phyloP scores from a whole-genome alignment of 1,139 yeast species.

The Nakaseomyces delphensis region DNA sequence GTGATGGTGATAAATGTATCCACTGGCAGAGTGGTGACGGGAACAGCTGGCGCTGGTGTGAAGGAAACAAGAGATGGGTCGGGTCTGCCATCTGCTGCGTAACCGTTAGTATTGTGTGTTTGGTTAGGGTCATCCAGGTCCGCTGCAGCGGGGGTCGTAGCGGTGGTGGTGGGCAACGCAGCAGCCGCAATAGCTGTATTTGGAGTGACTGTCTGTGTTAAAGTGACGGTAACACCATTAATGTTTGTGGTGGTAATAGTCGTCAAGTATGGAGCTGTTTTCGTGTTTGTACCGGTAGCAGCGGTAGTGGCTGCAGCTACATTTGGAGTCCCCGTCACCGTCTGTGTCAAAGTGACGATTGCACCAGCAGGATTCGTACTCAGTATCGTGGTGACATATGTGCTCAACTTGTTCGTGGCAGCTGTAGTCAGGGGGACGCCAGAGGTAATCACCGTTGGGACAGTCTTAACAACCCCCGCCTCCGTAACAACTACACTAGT shows the following conservation, averaged over 20 bases:
- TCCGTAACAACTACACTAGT: conserved; percentile 4
- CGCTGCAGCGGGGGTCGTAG: background rate
- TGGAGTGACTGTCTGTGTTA: conserved; percentile 6
- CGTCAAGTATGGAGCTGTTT: conserved; percentile 3
- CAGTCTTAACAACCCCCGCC: conserved; percentile 1
- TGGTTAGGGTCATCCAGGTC: background rate
- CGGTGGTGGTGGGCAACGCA: background rate
- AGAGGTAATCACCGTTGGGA: conserved; percentile 3
- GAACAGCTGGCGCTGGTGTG: conserved; percentile 21
- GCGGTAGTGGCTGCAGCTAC: conserved; percentile 11
- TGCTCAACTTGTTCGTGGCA: conserved; percentile 1
- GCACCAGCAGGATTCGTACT: conserved; percentile 9
- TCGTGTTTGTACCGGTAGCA: conserved; percentile 8
- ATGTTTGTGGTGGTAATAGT: conserved; percentile 7
- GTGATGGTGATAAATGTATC: conserved; percentile 25
- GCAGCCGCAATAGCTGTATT: conserved; percentile 6
- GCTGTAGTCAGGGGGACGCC: conserved; percentile 9
- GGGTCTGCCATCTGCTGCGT: conserved; percentile 16
- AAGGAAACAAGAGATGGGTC: conserved; percentile 24
- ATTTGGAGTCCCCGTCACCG: conserved; percentile 5
- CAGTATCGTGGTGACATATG: conserved; percentile 9
- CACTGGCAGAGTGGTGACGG: conserved; percentile 25
- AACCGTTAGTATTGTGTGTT: conserved; percentile 6
- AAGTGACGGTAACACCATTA: conserved; percentile 6
- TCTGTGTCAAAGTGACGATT: conserved; percentile 6